Evolutionary conservation across 2,329 filamentous ascomycete genomes (phyloP), one percentile per base, ranked within the genome.

Genomic region (Neospermospora avenae): DNA sequence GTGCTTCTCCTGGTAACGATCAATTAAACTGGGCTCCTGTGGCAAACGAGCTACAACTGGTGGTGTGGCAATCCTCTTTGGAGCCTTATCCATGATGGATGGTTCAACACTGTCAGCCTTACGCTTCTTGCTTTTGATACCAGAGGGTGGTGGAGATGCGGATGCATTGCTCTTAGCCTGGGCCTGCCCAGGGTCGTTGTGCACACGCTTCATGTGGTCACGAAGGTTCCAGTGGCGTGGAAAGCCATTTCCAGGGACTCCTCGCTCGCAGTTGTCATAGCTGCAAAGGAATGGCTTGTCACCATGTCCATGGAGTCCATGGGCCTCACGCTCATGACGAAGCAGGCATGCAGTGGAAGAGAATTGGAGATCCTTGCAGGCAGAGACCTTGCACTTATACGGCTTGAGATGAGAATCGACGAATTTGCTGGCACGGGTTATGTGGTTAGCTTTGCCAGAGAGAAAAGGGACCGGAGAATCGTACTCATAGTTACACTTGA

Each of bases 401-500:
- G 93, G 93, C 83, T 96, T 96, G 72, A 97, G 77, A 78, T 98
- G 93, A 28, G 93, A 97, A 77, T 98, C 93, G 68, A 98, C 87
- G 70, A 95, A 96, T 83, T 98, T 98, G 83, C 93, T 96, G 73
- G 52, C 20, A 51, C 55, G 42, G 44, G 31, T 49, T 53, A 61
- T 51, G 41, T 63, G 46, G 59, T 72, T 69, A 72, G 70, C 65
- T 59, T 63, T 63, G 55, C 49, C 45, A 44, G 39, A 24, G 24
- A 57, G 39, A 22, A 28, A 28, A 25, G 39, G 56, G 45, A 20
- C 24, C 14, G 18, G 62, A 51, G 48, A n/a, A 24, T 46, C 91
- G 84, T 88, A 96, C 93, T 97, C 93, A 74, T 97, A 98, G 78
- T 96, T 96, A 86, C 93, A 97, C 84, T 97, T 97, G 69, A 98